phyloP scores from a whole-genome alignment of 768 basidiomycete genomes.

The Albatrellus ellisii region DNA sequence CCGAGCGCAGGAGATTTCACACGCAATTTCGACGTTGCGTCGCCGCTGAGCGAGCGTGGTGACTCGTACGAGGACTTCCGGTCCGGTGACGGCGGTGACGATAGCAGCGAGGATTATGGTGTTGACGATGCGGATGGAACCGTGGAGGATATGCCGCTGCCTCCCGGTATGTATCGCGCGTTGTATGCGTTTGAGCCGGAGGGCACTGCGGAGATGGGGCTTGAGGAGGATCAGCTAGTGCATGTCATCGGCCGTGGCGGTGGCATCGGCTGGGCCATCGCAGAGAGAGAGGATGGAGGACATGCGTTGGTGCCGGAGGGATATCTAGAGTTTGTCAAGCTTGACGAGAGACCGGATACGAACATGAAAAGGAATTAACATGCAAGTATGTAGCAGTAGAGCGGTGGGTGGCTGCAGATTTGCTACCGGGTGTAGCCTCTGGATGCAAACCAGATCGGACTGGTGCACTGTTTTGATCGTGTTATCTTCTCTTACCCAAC shows the following conservation, averaged over 20 bases:
- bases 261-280: constrained; percentile 74
- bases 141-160: constrained; percentile 26
- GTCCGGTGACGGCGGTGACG: constrained; percentile 13
- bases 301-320: constrained; percentile 75
- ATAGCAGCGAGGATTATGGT: constrained; percentile 12
- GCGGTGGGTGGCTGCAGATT: too few relatives aligned
- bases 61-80: constrained; percentile 10
- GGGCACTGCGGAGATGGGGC: constrained; percentile 70
- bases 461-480: too few relatives aligned
- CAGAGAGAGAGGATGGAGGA: constrained; percentile 29
- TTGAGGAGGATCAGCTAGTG: constrained; percentile 68
- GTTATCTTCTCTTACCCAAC: too few relatives aligned
- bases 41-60: constrained; percentile 18
- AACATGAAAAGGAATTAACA: too few relatives aligned
- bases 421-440: too few relatives aligned
- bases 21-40: constrained; percentile 29
- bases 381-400: too few relatives aligned
- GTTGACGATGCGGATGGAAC: constrained; percentile 18
- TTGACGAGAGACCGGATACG: constrained; percentile 22
- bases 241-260: constrained; percentile 63
- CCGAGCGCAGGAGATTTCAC: constrained; percentile 33
- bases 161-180: constrained; percentile 66
- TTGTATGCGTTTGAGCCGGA: constrained; percentile 71
- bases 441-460: too few relatives aligned
- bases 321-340: constrained; percentile 48